Percentiles rank a stretch among this genome's conserved stretches.
Evolutionary conservation across 164 flowering plant genomes (phyloP).

Genomic region (Euptelea pleiosperma): DNA sequence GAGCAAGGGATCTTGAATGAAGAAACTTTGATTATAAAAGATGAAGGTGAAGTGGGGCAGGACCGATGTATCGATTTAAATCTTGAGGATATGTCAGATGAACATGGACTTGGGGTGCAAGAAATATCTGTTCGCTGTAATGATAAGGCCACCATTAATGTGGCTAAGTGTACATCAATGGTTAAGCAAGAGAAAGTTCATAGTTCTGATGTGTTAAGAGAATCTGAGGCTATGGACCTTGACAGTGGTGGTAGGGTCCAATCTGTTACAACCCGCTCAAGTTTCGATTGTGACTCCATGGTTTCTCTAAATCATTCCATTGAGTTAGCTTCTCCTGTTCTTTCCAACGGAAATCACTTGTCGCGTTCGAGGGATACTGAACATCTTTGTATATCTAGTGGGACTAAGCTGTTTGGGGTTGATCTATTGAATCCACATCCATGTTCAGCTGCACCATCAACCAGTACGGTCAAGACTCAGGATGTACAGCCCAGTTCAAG

Average conservation of each 20-base stretch:
- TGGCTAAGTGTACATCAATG: constrained; percentile 7
- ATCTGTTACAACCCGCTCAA: not conserved
- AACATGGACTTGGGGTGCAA: constrained; percentile 17
- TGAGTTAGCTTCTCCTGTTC: constrained; percentile 14
- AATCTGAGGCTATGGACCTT: constrained; percentile 13
- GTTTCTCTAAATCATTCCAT: constrained; percentile 7
- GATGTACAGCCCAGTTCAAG: constrained; percentile 1
- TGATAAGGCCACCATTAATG: constrained; percentile 10
- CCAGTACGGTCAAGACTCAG: constrained; percentile 17
- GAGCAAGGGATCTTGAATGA: constrained; percentile 6
- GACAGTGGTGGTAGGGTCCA: constrained; percentile 3
- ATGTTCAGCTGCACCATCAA: constrained; percentile 14
- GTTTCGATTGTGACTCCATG: constrained; percentile 4
- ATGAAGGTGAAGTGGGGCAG: constrained; percentile 18
- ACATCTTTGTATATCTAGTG: constrained; percentile 9
- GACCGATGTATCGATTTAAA: constrained; percentile 33
- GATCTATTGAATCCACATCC: constrained; percentile 23
- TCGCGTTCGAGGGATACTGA: constrained; percentile 18
- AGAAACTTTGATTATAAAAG: constrained; percentile 12
- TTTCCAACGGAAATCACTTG: not conserved
- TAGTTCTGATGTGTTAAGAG: constrained; percentile 10
- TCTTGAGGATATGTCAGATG: constrained; percentile 21
- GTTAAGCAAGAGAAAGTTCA: constrained; percentile 16
- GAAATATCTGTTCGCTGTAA: constrained; percentile 10
- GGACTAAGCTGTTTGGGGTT: constrained; percentile 38